Evolutionary conservation across 352 stramenopile species (phyloP), one percentile per base, ranked within the genome.

Genomic region (Bremia lactucae): DNA sequence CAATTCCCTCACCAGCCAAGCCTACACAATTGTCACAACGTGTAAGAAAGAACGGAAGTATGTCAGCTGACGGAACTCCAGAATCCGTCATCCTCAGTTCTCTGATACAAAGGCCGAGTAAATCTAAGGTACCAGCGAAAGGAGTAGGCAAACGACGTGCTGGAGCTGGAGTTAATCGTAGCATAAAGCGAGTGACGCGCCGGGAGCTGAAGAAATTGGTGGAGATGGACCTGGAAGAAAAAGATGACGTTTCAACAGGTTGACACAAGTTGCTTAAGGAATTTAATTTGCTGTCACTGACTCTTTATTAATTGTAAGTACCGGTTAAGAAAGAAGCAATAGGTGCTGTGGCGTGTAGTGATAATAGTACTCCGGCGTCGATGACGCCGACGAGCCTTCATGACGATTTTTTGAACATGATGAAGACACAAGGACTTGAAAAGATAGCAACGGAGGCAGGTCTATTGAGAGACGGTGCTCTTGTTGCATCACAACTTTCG

Each of bases 381-480:
- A 59, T 72, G 18, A 83, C 79, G 0, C 65, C 79, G 7, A 82
- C 60, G 31, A 91, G 79, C 56, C 71, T 91, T 18, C 79, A 91
- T 45, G 79, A 91, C 39, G 79, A 92, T 43, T 89, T 92, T 46
- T 69, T 89, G 34, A 87, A 83, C 36, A 64, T 92, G 42, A 92
- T 92, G 79, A 85, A 87, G 58, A 65, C 74, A 3, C 63, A 89
- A 46, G 79, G 79, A 1, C 40, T 89, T 4, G 79, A 92, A 29
- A 88, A 88, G 47, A 85, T 92, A 43, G 79, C 79, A 2, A 92
- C 72, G 0, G 79, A 89, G 20, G 66, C 65, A 10, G 79, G 79
- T 1, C 25, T 92, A 1, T 68, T 92, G 54, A 84, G 77, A 42
- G 76, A 88, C 29, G 79, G 79, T 4, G 41, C 65, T 39, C 63